phyloP scores from a whole-genome alignment of 345 rosid species.

The Linum tenue region DNA sequence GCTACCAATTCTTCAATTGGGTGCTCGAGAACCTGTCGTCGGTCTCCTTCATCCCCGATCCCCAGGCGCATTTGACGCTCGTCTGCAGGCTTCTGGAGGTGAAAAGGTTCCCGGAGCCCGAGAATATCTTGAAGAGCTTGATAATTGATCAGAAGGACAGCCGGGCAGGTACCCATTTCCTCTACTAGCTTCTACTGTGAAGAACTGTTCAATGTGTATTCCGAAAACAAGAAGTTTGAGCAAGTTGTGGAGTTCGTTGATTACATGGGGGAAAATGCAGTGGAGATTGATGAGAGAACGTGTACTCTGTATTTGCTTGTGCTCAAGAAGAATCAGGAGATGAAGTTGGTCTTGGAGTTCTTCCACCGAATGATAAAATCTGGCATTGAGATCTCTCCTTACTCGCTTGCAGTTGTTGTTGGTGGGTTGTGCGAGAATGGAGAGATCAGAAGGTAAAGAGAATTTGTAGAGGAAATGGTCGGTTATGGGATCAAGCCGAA shows the following conservation, averaged over 20 bases:
- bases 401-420: conserved; percentile 35
- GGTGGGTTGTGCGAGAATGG: conserved; percentile 37
- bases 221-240: conserved; percentile 27
- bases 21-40: conserved; percentile 26
- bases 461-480: conserved; percentile 32
- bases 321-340: conserved; percentile 25
- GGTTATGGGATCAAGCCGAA: conserved; percentile 32
- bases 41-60: conserved; percentile 35
- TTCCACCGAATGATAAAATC: conserved; percentile 38
- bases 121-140: conserved; percentile 26
- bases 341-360: conserved; percentile 26
- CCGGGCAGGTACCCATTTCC: conserved; percentile 39
- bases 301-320: conserved; percentile 45
- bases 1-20: conserved; percentile 35
- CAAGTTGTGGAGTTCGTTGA: conserved; percentile 36
- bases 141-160: conserved; percentile 16
- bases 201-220: conserved; percentile 36
- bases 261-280: conserved; percentile 33
- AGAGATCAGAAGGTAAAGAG: conserved; percentile 37
- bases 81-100: conserved; percentile 28
- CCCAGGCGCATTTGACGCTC: conserved; percentile 32
- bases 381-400: conserved; percentile 33
- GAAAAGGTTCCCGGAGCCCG: conserved; percentile 34
- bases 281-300: conserved; percentile 45
- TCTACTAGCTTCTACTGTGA: conserved; percentile 28